Conservation (phyloP, 805 yeast genomes). For the Saccharomycopsis fibuligera region DNA sequence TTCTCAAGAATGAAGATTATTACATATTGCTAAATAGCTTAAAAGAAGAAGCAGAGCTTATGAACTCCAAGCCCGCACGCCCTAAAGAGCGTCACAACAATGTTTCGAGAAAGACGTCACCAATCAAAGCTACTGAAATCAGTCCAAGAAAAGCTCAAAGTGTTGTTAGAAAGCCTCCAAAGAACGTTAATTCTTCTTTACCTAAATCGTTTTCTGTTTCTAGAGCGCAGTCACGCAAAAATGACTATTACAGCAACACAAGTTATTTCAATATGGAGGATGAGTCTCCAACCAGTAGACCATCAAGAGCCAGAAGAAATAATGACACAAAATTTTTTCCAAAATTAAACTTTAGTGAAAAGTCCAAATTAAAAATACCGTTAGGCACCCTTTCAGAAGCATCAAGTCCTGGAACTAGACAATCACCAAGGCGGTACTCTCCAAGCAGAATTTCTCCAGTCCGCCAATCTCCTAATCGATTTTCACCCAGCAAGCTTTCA, state of each 20-base stretch:
- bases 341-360: neutral
- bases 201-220: neutral
- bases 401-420: neutral
- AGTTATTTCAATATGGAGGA: neutral
- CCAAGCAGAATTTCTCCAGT: constrained; percentile 2
- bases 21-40: constrained; percentile 8
- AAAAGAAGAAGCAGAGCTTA: constrained; percentile 5
- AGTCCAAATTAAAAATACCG: neutral
- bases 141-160: constrained; percentile 1
- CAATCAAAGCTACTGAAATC: constrained; percentile 1
- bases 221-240: neutral
- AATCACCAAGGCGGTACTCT: neutral
- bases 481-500: too few relatives aligned
- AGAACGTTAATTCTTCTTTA: neutral
- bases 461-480: too few relatives aligned
- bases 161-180: neutral
- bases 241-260: neutral
- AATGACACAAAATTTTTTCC: neutral
- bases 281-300: constrained; percentile 4
- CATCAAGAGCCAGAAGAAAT: neutral
- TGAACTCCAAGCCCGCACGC: too few relatives aligned
- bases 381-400: too few relatives aligned
- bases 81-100: too few relatives aligned
- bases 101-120: constrained; percentile 6
- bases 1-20: constrained; percentile 7